Evolutionary conservation across 2,329 filamentous ascomycete species (phyloP).

Genomic region (Aspergillus neotritici): DNA sequence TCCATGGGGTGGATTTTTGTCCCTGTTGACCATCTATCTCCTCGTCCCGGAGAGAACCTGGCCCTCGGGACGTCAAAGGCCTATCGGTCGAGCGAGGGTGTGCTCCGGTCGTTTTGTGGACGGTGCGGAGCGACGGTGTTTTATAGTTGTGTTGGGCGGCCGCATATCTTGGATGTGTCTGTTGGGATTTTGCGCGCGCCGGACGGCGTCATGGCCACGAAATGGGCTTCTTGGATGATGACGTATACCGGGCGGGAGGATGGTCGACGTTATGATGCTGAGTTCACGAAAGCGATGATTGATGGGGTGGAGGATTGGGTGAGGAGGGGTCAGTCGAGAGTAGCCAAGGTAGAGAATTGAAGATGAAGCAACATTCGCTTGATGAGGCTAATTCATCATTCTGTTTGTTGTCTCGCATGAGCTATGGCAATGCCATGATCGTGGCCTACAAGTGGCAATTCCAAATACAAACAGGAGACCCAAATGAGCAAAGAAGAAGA

Average conservation of each 20-base stretch:
- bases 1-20: slow-evolving; percentile 42
- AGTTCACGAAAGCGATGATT: slow-evolving; percentile 13
- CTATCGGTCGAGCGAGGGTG: slow-evolving; percentile 34
- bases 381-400: neutral
- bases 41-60: slow-evolving; percentile 14
- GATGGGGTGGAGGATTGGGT: slow-evolving; percentile 20
- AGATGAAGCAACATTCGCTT: too few relatives aligned
- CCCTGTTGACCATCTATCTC: slow-evolving; percentile 29
- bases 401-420: slow-evolving; percentile 1
- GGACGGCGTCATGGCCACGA: slow-evolving; percentile 37
- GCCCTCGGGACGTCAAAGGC: slow-evolving; percentile 36
- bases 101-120: slow-evolving; percentile 41
- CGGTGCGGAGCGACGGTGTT: slow-evolving; percentile 43
- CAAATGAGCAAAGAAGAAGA: neutral
- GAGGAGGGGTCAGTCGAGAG: neutral
- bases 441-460: too few relatives aligned
- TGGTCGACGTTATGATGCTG: slow-evolving; percentile 18
- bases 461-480: too few relatives aligned
- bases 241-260: slow-evolving; percentile 19
- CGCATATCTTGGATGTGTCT: slow-evolving; percentile 37
- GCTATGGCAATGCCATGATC: too few relatives aligned
- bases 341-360: neutral
- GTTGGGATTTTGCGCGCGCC: slow-evolving; percentile 37
- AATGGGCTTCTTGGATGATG: slow-evolving; percentile 41
- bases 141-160: slow-evolving; percentile 32